Conservation (phyloP, 2,329 filamentous ascomycete genomes). For the Alternaria metachromatica region DNA sequence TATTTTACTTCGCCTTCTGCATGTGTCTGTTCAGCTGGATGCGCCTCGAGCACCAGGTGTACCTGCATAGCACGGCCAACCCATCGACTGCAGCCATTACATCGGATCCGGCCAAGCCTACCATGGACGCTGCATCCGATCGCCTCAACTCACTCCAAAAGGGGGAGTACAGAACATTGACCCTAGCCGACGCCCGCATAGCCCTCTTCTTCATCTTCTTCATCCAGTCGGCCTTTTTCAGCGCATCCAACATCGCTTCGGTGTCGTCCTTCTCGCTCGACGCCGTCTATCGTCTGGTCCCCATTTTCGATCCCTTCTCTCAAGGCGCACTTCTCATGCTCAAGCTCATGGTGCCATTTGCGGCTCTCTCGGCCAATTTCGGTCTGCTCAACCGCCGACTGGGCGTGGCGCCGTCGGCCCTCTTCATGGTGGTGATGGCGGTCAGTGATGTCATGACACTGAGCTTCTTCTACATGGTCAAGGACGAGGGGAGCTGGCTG, state of each 20-base stretch:
- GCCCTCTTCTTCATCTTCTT: slow-evolving; percentile 95
- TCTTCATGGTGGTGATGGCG: slow-evolving; percentile 90
- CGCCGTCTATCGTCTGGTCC: slow-evolving; percentile 83
- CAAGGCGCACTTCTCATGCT: slow-evolving; percentile 86
- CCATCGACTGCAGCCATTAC: slow-evolving; percentile 17
- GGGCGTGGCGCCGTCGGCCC: slow-evolving; percentile 81
- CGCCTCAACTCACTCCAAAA: slow-evolving; percentile 40
- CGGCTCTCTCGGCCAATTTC: slow-evolving; percentile 89
- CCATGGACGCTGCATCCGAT: slow-evolving; percentile 48
- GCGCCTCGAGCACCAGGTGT: slow-evolving; percentile 82
- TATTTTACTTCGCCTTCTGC: slow-evolving; percentile 94
- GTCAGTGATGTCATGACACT: slow-evolving; percentile 90
- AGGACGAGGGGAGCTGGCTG: slow-evolving; percentile 94
- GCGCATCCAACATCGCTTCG: slow-evolving; percentile 93
- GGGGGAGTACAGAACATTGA: slow-evolving; percentile 68
- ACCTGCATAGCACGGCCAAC: slow-evolving; percentile 49
- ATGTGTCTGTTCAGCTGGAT: slow-evolving; percentile 86
- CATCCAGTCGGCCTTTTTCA: slow-evolving; percentile 95
- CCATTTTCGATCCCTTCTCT: slow-evolving; percentile 91
- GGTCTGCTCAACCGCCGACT: slow-evolving; percentile 87
- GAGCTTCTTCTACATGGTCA: slow-evolving; percentile 97
- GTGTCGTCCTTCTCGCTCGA: slow-evolving; percentile 93
- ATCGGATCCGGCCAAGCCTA: slow-evolving; percentile 43
- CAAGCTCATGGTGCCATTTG: slow-evolving; percentile 93
- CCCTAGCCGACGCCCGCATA: slow-evolving; percentile 82